Evolutionary conservation across 73 alveolate species (phyloP).

Genomic region (Paramecium octaurelia): DNA sequence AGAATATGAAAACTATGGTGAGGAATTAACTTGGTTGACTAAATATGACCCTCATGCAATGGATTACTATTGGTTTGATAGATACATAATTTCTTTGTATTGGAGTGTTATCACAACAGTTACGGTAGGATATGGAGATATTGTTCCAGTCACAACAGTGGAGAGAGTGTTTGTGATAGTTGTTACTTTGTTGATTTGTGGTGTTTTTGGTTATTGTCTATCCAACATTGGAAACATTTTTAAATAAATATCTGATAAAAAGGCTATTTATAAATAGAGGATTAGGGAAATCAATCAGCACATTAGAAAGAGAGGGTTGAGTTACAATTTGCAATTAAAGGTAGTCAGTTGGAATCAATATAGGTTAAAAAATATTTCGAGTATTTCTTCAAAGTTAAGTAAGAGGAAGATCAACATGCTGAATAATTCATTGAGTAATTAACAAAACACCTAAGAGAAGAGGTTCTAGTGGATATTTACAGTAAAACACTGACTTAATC

Average conservation of each 20-base stretch:
- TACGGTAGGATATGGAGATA: slow-evolving; percentile 90
- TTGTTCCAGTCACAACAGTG: slow-evolving; percentile 72
- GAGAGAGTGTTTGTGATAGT: slow-evolving; percentile 75
- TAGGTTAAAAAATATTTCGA: slow-evolving; percentile 41
- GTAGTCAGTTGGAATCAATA: neutral
- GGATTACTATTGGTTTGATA: slow-evolving; percentile 62
- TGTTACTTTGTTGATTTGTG: slow-evolving; percentile 55
- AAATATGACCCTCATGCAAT: neutral
- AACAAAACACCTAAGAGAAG: slow-evolving; percentile 24
- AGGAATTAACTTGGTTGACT: slow-evolving; percentile 51
- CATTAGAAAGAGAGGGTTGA: slow-evolving; percentile 16
- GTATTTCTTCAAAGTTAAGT: neutral
- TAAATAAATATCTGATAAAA: slow-evolving; percentile 25
- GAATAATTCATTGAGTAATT: neutral
- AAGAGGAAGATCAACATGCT: neutral
- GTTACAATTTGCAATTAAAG: slow-evolving; percentile 27
- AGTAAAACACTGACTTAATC: neutral
- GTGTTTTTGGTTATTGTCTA: slow-evolving; percentile 59
- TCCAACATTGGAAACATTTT: slow-evolving; percentile 48
- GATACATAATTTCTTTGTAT: slow-evolving; percentile 71
- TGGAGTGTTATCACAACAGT: slow-evolving; percentile 80
- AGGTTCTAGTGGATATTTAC: neutral
- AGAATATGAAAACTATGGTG: slow-evolving; percentile 33
- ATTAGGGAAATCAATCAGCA: neutral
- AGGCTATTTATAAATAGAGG: neutral